A percentile compares a stretch with the other conserved stretches of the same genome.
Conservation (phyloP, 306 rosid species). For the Prosopis cineraria region DNA sequence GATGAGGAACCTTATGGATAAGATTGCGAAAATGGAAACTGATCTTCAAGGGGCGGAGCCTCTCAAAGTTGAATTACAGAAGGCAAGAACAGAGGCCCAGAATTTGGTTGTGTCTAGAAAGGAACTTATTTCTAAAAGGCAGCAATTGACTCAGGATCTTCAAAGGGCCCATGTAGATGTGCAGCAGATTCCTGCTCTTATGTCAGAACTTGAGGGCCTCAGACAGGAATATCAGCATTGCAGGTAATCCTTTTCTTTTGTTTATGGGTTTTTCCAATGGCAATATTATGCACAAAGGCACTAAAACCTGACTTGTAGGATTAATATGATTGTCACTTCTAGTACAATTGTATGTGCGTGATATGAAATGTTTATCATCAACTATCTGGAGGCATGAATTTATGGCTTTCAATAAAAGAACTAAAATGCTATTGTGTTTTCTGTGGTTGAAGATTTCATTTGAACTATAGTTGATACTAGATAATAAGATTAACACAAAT, state of each 20-base stretch:
- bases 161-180: conserved; percentile 78
- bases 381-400: neutral
- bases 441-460: neutral
- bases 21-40: conserved; percentile 75
- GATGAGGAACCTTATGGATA: conserved; percentile 56
- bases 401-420: neutral
- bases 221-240: conserved; percentile 92
- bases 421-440: neutral
- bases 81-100: conserved; percentile 77
- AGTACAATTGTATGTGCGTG: neutral
- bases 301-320: neutral
- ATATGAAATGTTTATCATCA: neutral
- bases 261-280: neutral
- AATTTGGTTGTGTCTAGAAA: conserved; percentile 64
- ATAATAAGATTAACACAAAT: neutral
- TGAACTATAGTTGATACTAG: neutral
- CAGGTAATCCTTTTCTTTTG: conserved; percentile 53
- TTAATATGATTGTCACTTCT: conserved; percentile 14
- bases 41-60: conserved; percentile 65
- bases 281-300: neutral
- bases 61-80: conserved; percentile 70
- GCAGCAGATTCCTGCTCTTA: conserved; percentile 75
- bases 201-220: conserved; percentile 73
- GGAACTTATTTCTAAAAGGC: conserved; percentile 70
- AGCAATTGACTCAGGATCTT: conserved; percentile 76